Conservation (phyloP, 2,329 filamentous ascomycete species). For the Ophiocordyceps camponoti-leonardi region DNA sequence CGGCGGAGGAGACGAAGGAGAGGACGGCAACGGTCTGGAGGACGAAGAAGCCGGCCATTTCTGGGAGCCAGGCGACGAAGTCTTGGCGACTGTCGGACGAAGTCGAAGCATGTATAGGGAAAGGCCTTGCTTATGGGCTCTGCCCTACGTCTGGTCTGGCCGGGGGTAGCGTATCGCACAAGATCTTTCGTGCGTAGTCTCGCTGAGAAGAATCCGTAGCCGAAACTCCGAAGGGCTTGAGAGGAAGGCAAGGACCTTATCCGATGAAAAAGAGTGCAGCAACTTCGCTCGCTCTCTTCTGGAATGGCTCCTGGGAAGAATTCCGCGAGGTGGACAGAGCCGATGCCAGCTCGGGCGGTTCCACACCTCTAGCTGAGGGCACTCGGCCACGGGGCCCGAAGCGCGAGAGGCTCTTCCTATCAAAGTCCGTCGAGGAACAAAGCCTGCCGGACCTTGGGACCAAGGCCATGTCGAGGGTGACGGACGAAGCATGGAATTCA, state of each 20-base stretch:
- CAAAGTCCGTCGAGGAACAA: not conserved
- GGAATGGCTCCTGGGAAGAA: not conserved
- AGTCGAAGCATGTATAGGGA: not conserved
- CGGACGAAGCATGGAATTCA: not conserved
- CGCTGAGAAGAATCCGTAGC: not conserved
- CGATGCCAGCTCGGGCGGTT: not conserved
- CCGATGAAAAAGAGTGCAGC: not conserved
- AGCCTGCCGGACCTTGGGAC: not conserved
- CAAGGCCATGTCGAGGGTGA: not conserved
- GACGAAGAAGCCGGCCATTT: not conserved
- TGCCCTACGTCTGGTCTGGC: not conserved
- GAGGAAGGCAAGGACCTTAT: not conserved
- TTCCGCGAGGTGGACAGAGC: not conserved
- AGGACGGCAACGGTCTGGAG: not conserved
- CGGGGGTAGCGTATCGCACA: not conserved
- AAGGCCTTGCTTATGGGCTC: not conserved
- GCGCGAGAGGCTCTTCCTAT: no score
- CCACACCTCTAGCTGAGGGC: not conserved
- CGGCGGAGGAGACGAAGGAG: not conserved
- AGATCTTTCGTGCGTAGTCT: not conserved
- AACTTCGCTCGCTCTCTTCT: not conserved
- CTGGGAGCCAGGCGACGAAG: not conserved
- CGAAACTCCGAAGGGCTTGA: no score
- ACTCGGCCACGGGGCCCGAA: not conserved
- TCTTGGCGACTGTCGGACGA: not conserved